phyloP scores from a whole-genome alignment of 331 rosid species.

The Quercus phellos region DNA sequence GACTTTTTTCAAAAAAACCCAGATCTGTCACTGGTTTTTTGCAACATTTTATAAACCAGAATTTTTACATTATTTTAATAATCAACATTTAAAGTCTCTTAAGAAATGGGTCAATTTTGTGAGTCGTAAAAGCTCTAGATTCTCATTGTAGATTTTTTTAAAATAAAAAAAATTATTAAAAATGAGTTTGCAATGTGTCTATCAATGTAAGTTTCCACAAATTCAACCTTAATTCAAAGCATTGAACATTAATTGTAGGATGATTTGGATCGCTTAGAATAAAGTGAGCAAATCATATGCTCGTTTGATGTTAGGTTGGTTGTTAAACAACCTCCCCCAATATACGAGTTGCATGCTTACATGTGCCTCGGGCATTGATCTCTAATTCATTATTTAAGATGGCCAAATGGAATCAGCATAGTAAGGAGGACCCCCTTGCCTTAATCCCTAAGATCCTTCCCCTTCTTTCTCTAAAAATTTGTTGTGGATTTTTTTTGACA shows the following conservation, averaged over 20 bases:
- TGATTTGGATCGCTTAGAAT: neutral
- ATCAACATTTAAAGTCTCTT: no score
- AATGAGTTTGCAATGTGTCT: no score
- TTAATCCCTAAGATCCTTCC: neutral
- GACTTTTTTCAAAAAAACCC: no score
- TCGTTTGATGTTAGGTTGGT: neutral
- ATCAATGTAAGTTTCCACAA: neutral
- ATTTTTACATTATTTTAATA: no score
- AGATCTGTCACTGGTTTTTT: no score
- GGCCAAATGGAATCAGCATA: neutral
- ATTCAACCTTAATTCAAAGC: neutral
- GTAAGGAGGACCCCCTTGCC: no score
- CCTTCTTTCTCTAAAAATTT: no score
- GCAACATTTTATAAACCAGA: no score
- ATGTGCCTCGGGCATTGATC: slow-evolving; percentile 1
- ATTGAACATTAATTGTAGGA: neutral
- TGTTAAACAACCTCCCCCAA: slow-evolving; percentile 19
- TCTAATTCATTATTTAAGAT: neutral
- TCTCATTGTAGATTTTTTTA: neutral
- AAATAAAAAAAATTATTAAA: neutral
- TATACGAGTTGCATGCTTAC: neutral
- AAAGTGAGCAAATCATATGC: neutral
- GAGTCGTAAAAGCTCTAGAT: neutral
- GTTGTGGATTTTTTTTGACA: no score
- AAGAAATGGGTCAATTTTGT: neutral